Percentiles rank a stretch among this genome's conserved stretches.
phyloP scores from a whole-genome alignment of 176 grass and related monocot species.

The Coix lacrymajobi region DNA sequence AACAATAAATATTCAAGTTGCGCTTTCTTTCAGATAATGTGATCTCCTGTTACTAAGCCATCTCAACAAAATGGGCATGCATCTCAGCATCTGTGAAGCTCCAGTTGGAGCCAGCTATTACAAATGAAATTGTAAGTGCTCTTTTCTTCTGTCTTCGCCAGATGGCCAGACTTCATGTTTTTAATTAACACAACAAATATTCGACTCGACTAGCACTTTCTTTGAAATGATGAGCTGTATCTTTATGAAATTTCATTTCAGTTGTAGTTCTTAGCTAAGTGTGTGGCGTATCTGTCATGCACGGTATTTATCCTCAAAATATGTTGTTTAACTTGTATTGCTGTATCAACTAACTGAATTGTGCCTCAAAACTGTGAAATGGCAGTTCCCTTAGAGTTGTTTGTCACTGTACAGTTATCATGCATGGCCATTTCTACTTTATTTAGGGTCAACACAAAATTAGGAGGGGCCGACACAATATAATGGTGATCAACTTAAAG shows the following conservation, averaged over 20 bases:
- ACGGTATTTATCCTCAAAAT: neutral
- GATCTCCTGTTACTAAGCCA: neutral
- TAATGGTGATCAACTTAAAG: neutral
- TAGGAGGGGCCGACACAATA: neutral
- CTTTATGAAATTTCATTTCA: neutral
- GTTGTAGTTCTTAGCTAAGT: constrained; percentile 7
- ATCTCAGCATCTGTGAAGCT: neutral
- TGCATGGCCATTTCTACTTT: neutral
- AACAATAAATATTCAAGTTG: neutral
- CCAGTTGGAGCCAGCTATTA: neutral
- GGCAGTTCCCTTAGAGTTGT: neutral
- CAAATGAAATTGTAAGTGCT: neutral
- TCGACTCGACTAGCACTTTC: neutral
- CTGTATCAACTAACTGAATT: neutral
- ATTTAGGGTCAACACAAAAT: neutral
- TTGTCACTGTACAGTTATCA: neutral
- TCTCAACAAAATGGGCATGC: neutral
- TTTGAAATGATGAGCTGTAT: neutral
- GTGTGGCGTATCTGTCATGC: neutral
- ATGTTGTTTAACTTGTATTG: neutral
- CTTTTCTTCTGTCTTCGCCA: neutral
- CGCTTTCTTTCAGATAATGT: neutral
- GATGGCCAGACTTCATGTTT: neutral
- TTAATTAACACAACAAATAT: neutral
- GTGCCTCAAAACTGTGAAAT: neutral